Conservation (phyloP, 257 asterid species). For the Ajuga chamaepitys region DNA sequence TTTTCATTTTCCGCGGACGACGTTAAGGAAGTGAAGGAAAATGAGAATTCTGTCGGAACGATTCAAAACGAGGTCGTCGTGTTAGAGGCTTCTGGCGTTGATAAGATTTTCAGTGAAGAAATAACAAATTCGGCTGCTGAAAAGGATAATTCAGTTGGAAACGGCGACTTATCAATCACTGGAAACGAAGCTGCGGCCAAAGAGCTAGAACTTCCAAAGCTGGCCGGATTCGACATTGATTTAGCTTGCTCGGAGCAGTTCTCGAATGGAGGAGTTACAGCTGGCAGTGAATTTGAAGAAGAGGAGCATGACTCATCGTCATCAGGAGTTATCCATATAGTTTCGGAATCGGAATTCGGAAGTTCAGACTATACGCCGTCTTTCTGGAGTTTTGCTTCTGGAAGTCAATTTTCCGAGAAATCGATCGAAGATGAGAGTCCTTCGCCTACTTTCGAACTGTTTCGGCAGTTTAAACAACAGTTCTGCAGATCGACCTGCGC, state of each 20-base stretch:
- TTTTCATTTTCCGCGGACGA: constrained; percentile 14
- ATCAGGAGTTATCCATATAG: constrained; percentile 33
- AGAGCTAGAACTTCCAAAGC: constrained; percentile 20
- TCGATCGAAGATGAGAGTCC: constrained; percentile 45
- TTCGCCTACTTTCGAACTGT: constrained; percentile 62
- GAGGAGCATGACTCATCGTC: constrained; percentile 45
- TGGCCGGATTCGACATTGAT: constrained; percentile 34
- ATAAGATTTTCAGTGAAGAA: constrained; percentile 10
- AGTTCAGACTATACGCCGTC: constrained; percentile 54
- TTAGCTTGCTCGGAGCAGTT: constrained; percentile 76
- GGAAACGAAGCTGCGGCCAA: constrained; percentile 24
- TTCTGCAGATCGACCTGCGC: constrained; percentile 44
- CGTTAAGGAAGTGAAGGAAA: constrained; percentile 15
- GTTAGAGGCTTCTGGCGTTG: constrained; percentile 11
- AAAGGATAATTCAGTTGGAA: constrained; percentile 14
- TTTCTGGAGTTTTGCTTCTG: constrained; percentile 59
- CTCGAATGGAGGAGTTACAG: constrained; percentile 28
- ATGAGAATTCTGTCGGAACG: constrained; percentile 20
- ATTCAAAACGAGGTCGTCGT: constrained; percentile 20
- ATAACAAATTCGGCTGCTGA: constrained; percentile 18
- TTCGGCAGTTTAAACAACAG: constrained; percentile 54
- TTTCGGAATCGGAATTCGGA: constrained; percentile 46
- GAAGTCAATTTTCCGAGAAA: constrained; percentile 84
- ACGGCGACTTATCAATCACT: constrained; percentile 22
- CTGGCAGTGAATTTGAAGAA: constrained; percentile 20